Conservation (phyloP, 768 basidiomycete genomes). For the Termitomyces sp. region DNA sequence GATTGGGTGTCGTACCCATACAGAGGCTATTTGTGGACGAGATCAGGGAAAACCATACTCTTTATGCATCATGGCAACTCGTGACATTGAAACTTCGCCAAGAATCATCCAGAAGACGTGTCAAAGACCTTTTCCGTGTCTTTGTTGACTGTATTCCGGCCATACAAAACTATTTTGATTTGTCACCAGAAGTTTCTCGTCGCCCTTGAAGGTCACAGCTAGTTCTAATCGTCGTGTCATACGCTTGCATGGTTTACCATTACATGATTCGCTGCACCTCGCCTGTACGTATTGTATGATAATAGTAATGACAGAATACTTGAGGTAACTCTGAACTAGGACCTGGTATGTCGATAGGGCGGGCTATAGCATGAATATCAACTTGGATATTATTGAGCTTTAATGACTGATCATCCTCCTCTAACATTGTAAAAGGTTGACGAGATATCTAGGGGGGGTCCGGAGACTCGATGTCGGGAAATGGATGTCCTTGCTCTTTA, state of each 20-base stretch:
- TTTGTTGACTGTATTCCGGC: conserved; percentile 12
- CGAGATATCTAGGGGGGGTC: not conserved
- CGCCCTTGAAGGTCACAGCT: not conserved
- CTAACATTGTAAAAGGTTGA: not conserved
- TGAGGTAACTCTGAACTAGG: no score
- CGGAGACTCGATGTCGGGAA: not conserved
- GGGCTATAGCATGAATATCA: not conserved
- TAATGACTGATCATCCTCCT: no score
- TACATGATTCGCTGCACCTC: no score
- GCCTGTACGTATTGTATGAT: no score
- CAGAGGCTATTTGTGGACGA: conserved; percentile 8
- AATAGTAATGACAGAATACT: no score
- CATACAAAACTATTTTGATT: conserved; percentile 2
- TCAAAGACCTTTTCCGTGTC: not conserved
- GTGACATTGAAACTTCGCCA: conserved; percentile 4
- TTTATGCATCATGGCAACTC: conserved; percentile 11
- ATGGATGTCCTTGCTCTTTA: not conserved
- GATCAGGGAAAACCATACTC: not conserved
- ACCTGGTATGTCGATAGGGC: not conserved
- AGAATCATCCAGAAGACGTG: not conserved
- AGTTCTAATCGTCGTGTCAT: no score
- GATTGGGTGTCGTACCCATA: not conserved
- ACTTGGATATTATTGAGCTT: no score
- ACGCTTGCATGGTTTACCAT: no score
- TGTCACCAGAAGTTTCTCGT: not conserved